phyloP scores from a whole-genome alignment of 169 alveolate genomes.

The Amoebophrya sp. region DNA sequence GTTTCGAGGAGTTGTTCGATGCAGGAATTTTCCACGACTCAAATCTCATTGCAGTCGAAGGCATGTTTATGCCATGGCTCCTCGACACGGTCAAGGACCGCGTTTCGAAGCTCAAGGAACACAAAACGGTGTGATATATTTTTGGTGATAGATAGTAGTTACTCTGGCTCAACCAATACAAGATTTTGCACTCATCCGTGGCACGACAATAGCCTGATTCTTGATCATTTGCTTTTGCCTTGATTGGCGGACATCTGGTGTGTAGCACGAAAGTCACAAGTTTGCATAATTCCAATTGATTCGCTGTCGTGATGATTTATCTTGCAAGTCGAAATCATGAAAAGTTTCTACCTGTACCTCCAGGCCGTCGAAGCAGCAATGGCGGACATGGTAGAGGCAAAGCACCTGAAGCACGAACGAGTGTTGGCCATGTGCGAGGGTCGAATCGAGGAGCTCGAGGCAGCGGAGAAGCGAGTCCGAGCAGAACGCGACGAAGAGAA shows the following conservation, averaged over 20 bases:
- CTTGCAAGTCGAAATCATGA: no score
- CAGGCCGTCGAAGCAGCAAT: not conserved
- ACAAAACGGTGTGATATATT: no score
- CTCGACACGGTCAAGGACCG: conserved; percentile 14
- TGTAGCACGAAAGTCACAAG: no score
- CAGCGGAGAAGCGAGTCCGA: conserved; percentile 3
- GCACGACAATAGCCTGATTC: no score
- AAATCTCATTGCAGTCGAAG: not conserved
- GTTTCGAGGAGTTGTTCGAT: conserved; percentile 3
- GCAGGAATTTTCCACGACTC: not conserved
- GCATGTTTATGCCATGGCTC: not conserved
- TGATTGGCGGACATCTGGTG: no score
- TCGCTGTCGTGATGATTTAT: no score
- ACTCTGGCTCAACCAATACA: no score
- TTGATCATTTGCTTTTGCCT: no score
- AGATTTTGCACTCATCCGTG: no score
- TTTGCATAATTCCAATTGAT: no score
- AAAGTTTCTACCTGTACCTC: no score
- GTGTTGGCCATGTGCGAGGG: not conserved
- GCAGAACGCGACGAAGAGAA: not conserved
- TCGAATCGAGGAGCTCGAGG: not conserved
- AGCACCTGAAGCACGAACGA: not conserved
- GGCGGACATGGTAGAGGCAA: not conserved
- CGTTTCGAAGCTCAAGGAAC: not conserved
- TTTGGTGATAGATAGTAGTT: no score